A percentile compares a stretch with the other conserved stretches of the same genome.
Evolutionary conservation across 2,329 filamentous ascomycete species (phyloP).

Genomic region (Purpureocillium lavendulum): DNA sequence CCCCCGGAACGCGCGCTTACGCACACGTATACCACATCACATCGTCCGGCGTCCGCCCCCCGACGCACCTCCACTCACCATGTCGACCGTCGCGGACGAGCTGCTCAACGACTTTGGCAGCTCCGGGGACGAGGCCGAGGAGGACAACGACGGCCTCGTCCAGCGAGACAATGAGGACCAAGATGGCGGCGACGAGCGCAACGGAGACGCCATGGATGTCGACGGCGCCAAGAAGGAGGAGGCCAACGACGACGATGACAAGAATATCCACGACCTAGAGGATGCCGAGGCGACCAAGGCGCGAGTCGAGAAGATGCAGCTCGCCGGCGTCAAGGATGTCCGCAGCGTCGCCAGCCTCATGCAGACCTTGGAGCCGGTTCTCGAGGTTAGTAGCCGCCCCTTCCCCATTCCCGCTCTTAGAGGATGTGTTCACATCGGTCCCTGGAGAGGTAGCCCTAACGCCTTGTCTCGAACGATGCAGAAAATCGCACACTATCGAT

Average conservation of each 20-base stretch:
- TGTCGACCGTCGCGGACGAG: conserved; percentile 91
- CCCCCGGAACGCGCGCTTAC: too few relatives aligned
- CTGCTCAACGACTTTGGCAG: conserved; percentile 64
- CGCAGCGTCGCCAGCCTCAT: conserved; percentile 72
- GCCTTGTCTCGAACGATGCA: conserved; percentile 41
- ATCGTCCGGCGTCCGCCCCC: too few relatives aligned
- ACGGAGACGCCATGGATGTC: conserved; percentile 42
- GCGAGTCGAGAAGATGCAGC: conserved; percentile 75
- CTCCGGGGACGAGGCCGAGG: conserved; percentile 67
- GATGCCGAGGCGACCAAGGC: conserved; percentile 65
- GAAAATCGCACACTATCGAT: conserved; percentile 75
- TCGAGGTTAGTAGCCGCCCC: conserved; percentile 58
- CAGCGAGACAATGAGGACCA: conserved; percentile 31
- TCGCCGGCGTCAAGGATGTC: conserved; percentile 67
- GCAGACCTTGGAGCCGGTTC: conserved; percentile 69
- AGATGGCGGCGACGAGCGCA: conserved; percentile 28
- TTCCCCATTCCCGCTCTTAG: conserved; percentile 11
- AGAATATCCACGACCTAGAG: conserved; percentile 41
- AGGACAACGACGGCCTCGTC: conserved; percentile 41
- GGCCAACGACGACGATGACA: conserved; percentile 48
- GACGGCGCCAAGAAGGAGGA: conserved; percentile 42
- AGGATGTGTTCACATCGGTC: conserved; percentile 54
- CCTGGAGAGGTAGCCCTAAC: conserved; percentile 60
- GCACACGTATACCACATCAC: too few relatives aligned
- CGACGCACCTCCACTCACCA: conserved; percentile 27